Base-by-base conservation (phyloP, 768 basidiomycete species). In the Gymnopilus junonius region DNA sequence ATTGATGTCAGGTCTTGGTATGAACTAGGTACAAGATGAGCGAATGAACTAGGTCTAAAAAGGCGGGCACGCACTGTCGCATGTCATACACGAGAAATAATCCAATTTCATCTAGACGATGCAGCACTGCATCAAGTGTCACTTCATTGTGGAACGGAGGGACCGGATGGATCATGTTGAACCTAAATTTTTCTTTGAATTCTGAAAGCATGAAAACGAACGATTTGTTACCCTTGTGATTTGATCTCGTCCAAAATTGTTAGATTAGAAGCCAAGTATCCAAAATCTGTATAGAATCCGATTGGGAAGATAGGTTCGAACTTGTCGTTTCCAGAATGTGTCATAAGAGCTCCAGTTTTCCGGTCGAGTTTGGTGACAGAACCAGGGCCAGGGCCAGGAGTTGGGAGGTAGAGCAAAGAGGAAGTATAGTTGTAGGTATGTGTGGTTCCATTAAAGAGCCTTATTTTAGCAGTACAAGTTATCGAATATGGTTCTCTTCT, bases 71-170 rank as follows among this genome's bases (percentile, higher is more conserved):
- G 55, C 79, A 73, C 72, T 73, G 72, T 8, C 86, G 79, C 86
- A 89, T 88, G 67, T 87, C 86, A 65, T 89, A 65, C 79, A 87
- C 84, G 58, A 89, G 74, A 68, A 84, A 86, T 32, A 73, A 53
- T 17, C 70, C 72, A 1, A 87, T 79, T 57, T 85, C 78, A 70
- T 87, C 82, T 82, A 87, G 85, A 40, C 78, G 73, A 63, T 86
- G 79, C 2, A 87, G 64, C 43, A 85, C 79, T 53, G 70, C 27
- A 23, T 77, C 74, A 4, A 86, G 66, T 0, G 78, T 78, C 0
- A 78, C 79, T 40, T 82, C 55, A 64, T 85, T 80, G 53, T 80
- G 80, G 51, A 83, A 87, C 0, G 82, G 75, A 0, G 87, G 87
- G 2, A 86, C 74, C 1, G 85, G 87, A 63, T 88, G 87, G n/a